These are phyloP conservation scores for Adenanthera pavonina DNA, from an alignment of 306 rosid genomes.

Conservation along the genomic window DNA sequence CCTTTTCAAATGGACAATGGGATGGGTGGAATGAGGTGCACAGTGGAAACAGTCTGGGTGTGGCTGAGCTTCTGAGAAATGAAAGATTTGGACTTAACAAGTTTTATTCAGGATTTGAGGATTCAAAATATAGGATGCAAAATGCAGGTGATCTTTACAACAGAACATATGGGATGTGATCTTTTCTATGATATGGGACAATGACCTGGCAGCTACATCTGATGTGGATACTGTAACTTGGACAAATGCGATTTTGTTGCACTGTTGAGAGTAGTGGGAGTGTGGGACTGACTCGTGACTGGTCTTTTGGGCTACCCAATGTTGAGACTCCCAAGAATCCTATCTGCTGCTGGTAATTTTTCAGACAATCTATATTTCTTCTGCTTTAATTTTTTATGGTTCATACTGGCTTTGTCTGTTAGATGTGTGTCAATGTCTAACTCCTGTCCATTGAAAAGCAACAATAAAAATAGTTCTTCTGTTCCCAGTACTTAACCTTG, in stretches of 20 bases:
- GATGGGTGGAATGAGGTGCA: slow-evolving; percentile 84
- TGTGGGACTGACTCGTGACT: slow-evolving; percentile 52
- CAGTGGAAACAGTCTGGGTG: slow-evolving; percentile 57
- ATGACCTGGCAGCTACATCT: too few relatives aligned
- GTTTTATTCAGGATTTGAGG: slow-evolving; percentile 77
- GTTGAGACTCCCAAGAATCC: slow-evolving; percentile 47
- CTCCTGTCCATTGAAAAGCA: neutral
- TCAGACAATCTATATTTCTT: neutral
- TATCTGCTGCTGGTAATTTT: slow-evolving; percentile 58
- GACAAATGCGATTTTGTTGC: slow-evolving; percentile 45
- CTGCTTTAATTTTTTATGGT: neutral
- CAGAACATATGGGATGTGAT: slow-evolving; percentile 86
- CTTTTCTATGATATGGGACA: slow-evolving; percentile 25
- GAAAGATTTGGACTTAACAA: slow-evolving; percentile 80
- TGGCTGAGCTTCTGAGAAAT: slow-evolving; percentile 80
- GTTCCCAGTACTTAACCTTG: neutral
- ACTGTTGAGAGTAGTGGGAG: slow-evolving; percentile 48
- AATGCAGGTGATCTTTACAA: slow-evolving; percentile 77
- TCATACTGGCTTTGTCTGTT: slow-evolving; percentile 8
- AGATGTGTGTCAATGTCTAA: slow-evolving; percentile 1
- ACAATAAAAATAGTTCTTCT: neutral
- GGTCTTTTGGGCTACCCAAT: slow-evolving; percentile 48
- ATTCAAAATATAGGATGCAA: slow-evolving; percentile 81
- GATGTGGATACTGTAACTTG: neutral
- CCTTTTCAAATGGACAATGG: slow-evolving; percentile 77